Evolutionary conservation across 1,284 basidiomycete species (phyloP).

Genomic region (Tremellales sp.): DNA sequence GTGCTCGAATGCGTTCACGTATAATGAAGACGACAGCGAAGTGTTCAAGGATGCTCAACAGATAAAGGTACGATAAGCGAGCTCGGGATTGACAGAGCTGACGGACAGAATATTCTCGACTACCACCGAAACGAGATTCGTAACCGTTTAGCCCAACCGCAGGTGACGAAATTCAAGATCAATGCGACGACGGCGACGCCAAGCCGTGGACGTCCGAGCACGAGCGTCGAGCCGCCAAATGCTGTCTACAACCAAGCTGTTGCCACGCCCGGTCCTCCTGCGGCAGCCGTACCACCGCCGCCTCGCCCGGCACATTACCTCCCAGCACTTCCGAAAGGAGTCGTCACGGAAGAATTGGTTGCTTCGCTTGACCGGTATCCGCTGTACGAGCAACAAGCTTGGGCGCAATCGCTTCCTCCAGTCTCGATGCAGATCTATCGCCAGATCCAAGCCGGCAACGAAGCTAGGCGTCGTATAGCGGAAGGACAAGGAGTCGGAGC

Average conservation of each 20-base stretch:
- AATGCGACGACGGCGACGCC: background rate
- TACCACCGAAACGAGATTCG: constrained; percentile 6
- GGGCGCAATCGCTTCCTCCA: constrained; percentile 33
- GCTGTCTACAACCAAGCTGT: background rate
- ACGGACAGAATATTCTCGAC: constrained; percentile 14
- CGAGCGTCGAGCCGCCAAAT: background rate
- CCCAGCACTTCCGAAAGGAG: constrained; percentile 36
- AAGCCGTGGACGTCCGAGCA: background rate
- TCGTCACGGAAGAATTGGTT: constrained; percentile 44
- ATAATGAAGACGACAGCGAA: constrained; percentile 78
- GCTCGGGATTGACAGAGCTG: background rate
- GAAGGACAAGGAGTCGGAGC: background rate
- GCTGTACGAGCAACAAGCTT: constrained; percentile 36
- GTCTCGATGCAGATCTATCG: constrained; percentile 31
- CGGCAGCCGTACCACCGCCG: constrained; percentile 1
- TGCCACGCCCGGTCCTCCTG: constrained; percentile 1
- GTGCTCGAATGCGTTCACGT: constrained; percentile 84
- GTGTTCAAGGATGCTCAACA: constrained; percentile 80
- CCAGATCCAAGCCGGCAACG: constrained; percentile 27
- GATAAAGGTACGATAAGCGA: constrained; percentile 55
- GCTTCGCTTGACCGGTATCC: constrained; percentile 39
- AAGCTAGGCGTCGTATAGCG: constrained; percentile 23
- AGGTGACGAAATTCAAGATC: constrained; percentile 6
- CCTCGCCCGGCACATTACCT: constrained; percentile 16
- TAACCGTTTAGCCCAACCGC: constrained; percentile 7